Base-by-base conservation (phyloP, 148 eudicot genomes). In the Chenopodium album region DNA sequence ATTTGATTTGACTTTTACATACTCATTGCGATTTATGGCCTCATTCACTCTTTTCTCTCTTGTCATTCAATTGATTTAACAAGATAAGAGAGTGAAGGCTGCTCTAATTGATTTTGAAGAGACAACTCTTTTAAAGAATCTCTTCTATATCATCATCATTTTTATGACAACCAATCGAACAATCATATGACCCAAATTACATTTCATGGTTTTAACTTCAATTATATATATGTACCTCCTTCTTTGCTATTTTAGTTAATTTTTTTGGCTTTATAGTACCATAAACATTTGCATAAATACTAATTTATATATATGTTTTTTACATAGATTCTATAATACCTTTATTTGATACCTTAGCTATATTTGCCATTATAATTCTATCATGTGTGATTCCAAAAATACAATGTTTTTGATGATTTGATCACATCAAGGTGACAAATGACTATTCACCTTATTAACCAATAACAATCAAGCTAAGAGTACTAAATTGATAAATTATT, bases 71-170 rank as follows among this genome's bases (percentile, higher is more conserved):
- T 67, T 67, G 71, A 67, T 67, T 67, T 34, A 67, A 67, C 71
- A 67, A 67, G 34, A 12, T 67, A 67, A 26, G 34, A 67, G 34
- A 11, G 32, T 67, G 26, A 67, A 67, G 71, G 71, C 71, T 26
- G 71, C 34, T 37, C 44, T 56, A 56, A 17, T 56, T 56, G 62
- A 26, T 11, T 26, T 67, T 72, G 76, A 78, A 67, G 74, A 47
- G 81, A 78, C 81, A 78, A 78, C 19, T 78, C 81, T 74, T 28
- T 78, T 74, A 78, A 68, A 78, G 74, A 78, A 78, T 78, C 81
- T 78, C 56, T 67, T 68, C 63, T 68, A 31, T 44, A 67, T 78
- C 72, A 78, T 62, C 62, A 28, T 50, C 50, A n/a, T 19, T 37
- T 78, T 16, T 32, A 44, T 12, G 22, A 32, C 29, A 37, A 64